These are phyloP conservation scores for Lipomyces spencermartinsiae DNA, from an alignment of 805 yeast genomes.

Conservation along the genomic window DNA sequence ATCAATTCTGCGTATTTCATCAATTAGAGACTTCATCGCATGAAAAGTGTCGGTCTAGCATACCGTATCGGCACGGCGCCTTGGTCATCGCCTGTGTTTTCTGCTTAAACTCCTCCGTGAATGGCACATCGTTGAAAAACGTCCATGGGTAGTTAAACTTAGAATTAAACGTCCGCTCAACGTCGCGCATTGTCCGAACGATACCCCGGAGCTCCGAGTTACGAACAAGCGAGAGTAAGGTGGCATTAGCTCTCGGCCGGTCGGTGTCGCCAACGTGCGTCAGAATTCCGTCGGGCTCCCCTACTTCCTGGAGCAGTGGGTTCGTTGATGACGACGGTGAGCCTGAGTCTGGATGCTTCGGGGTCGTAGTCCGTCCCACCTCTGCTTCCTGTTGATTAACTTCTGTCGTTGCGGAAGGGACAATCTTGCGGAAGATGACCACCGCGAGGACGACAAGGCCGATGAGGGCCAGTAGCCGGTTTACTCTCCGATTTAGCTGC, in stretches of 20 bases:
- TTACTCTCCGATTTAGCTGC: conserved; percentile 11
- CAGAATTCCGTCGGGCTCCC: conserved; percentile 43
- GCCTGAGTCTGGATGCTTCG: not conserved
- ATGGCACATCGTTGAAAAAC: conserved; percentile 73
- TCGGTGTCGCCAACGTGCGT: conserved; percentile 39
- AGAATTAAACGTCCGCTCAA: conserved; percentile 69
- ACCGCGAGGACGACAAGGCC: conserved; percentile 2
- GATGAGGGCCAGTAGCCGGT: conserved; percentile 7
- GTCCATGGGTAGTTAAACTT: conserved; percentile 83
- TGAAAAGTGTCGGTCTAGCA: conserved; percentile 38
- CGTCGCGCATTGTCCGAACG: conserved; percentile 59
- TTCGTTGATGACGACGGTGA: conserved; percentile 10
- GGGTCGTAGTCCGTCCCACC: not conserved
- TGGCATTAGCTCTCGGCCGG: conserved; percentile 65
- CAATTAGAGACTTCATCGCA: not conserved
- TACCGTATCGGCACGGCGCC: conserved; percentile 56
- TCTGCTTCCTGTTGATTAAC: not conserved
- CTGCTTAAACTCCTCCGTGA: conserved; percentile 61
- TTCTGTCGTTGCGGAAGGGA: not conserved
- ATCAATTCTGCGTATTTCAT: conserved; percentile 48
- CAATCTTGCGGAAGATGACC: not conserved
- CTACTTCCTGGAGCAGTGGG: conserved; percentile 37
- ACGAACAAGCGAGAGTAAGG: conserved; percentile 74
- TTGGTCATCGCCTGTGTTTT: conserved; percentile 51
- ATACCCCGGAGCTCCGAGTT: conserved; percentile 63